These are phyloP conservation scores for Mortierella antarctica DNA, from an alignment of 192 early-diverging fungal species.

Conservation along the genomic window DNA sequence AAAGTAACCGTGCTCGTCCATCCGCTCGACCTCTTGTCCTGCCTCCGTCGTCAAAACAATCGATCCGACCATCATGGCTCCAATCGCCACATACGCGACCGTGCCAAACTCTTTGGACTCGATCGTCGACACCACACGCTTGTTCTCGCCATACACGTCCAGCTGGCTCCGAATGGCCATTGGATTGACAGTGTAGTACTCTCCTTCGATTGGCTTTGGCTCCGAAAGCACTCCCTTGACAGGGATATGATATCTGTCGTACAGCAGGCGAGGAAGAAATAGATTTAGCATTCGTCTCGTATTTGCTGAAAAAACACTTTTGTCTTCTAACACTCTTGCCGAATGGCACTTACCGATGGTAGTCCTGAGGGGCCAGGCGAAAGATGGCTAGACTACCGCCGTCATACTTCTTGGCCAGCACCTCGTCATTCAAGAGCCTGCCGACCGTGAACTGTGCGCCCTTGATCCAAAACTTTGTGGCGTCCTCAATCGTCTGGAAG, in stretches of 20 bases:
- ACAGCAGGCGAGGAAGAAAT: not conserved
- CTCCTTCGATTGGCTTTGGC: slow-evolving; percentile 65
- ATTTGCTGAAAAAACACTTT: not conserved
- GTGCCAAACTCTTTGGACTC: slow-evolving; percentile 73
- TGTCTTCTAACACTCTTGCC: not conserved
- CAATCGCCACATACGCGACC: slow-evolving; percentile 76
- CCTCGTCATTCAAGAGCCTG: slow-evolving; percentile 65
- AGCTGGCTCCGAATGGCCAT: slow-evolving; percentile 76
- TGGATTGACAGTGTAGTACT: slow-evolving; percentile 87
- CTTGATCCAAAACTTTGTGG: slow-evolving; percentile 85
- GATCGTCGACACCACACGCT: slow-evolving; percentile 71
- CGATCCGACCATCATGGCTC: slow-evolving; percentile 89
- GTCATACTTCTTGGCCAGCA: slow-evolving; percentile 60
- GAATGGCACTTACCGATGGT: slow-evolving; percentile 65
- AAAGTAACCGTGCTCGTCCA: slow-evolving; percentile 87
- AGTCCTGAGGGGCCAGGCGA: slow-evolving; percentile 86
- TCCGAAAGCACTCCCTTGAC: slow-evolving; percentile 72
- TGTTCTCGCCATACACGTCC: slow-evolving; percentile 88
- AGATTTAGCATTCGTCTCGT: not conserved
- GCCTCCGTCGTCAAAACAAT: slow-evolving; percentile 68
- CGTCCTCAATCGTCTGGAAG: slow-evolving; percentile 72
- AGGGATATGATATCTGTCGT: slow-evolving; percentile 67
- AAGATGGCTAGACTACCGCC: slow-evolving; percentile 78
- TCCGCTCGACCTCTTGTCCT: slow-evolving; percentile 59
- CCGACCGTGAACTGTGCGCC: slow-evolving; percentile 74